Base-by-base conservation (phyloP, 2,329 filamentous ascomycete genomes). In the Exophiala mesophila region DNA sequence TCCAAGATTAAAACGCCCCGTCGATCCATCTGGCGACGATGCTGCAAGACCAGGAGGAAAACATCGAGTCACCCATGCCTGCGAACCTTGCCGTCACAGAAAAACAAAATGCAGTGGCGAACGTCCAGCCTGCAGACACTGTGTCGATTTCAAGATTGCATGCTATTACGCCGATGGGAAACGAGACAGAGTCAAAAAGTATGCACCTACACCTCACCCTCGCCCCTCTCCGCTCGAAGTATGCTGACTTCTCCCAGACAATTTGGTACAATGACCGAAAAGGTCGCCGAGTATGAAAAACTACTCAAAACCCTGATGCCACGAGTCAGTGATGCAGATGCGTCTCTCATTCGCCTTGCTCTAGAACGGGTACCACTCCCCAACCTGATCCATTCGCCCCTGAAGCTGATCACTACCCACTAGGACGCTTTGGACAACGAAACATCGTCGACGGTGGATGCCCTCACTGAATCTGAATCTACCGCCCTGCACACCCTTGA, bases 21-120 rank as follows among this genome's bases (percentile, higher is more conserved):
- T 53, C 15, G 52, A 55, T 36, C 23, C 33, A 17, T 38, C 41
- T 3, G 26, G 36, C 2, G 44, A 51, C 28, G 49, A 41, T 37
- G 32, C 24, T 16, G 21, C 30, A 15, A 44, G 45, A 34, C 29
- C 41, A 2, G 50, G 52, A 13, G 50, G 50, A 18, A 38, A 53
- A 42, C 49, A 57, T 33, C 47, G 59, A 16, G 56, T 59, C 42
- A 57, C 50, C 23, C 59, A 59, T 36, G 66, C 66, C 10, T 69
- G 67, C 36, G 63, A 67, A 51, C 61, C 64, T 15, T 69, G 67
- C 44, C 58, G 63, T 10, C 57, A 59, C 34, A 56, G 65, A 13
- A 69, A 69, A 50, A 67, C 60, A n/a, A 69, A 68, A 54, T 69
- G 67, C 49, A 64, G 61, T 42, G 67, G 67, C 7, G 63, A 66